Evolutionary conservation across 371 early-diverging fungal genomes (phyloP), one percentile per base, ranked within the genome.

Genomic region (Mortierella sp.): DNA sequence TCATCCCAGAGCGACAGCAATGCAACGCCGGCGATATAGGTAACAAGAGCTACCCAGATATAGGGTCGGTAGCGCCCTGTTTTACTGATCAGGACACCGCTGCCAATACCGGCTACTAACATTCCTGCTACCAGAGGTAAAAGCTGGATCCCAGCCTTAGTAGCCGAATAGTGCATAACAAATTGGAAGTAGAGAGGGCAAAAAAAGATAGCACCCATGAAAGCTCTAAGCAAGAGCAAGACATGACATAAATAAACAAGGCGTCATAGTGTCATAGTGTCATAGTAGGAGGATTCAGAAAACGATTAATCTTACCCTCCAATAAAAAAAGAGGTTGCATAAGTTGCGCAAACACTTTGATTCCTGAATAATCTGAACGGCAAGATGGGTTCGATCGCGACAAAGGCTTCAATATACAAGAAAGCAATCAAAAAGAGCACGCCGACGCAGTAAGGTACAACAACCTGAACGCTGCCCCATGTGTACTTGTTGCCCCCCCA

Each of bases 401-500:
- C 72, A 47, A 81, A 83, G 32, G 60, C 64, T 74, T 91, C 92
- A 2, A 89, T 85, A 9, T 83, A 40, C 0, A 86, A 70, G 23
- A 88, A 75, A 0, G 49, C 80, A 4, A 73, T 63, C 45, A 91
- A 42, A 5, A 90, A 75, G 9, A 84, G 60, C 12, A 67, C 72
- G 2, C 90, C 86, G 1, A 90, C 63, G 0, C 85, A 84, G 49
- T 92, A 83, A 9, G 89, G 90, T 10, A 80, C 83, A 63, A 94
- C 86, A 43, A 93, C 88, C 37, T 86, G 87, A 31, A 88, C 84
- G 10, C 91, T 89, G 59, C 77, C 75, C 94, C 94, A 94, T 1
- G 57, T 35, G 51, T 80, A 82, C 47, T 77, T 79, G 34, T 83
- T 81, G 23, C 87, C 84, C 0, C 87, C 88, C 81, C 85, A 77